Evolutionary conservation across 2,329 filamentous ascomycete species (phyloP), one percentile per base, ranked within the genome.

Genomic region (Calonectria pseudoreteaudii): DNA sequence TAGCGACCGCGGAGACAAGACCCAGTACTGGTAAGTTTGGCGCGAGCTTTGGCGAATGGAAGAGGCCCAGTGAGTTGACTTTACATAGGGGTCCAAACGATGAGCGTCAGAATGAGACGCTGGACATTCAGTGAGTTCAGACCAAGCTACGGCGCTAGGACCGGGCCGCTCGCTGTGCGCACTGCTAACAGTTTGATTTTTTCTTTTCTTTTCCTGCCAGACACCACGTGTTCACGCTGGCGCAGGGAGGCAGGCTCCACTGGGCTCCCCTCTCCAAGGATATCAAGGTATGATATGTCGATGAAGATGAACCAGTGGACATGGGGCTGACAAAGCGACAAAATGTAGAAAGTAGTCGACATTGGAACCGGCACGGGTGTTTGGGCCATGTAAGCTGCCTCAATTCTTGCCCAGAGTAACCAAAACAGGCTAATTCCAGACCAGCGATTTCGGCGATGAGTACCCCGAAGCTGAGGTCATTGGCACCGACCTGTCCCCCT

Each of bases 401-500:
- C 6, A 4, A 3, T 28, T 56, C 26, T 23, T 41, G n/a, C 34
- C 20, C 28, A 16, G 11, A 5, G 26, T 3, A 18, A 38, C 31
- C 20, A 38, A 23, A 20, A n/a, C 13, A 30, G 11, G 34, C 56
- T 41, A 44, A 49, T 20, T 47, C 26, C 9, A 53, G 8, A 0
- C 28, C 28, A 91, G 92, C 69, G 90, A 90, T 74, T 81, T 84
- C 49, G 80, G 83, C 76, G 80, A 88, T 58, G 58, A 84, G 7
- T 86, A 86, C 53, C 87, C 88, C 50, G 79, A 84, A 75, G 84
- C 79, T 75, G 84, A 78, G 83, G 90, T 81, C 9, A 86, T 86
- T n/a, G 75, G 75, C 56, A 89, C 88, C 9, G 89, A 91, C 77
- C 83, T 91, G 7, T 90, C 88, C 5, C 89, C 90, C 0, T 90